Conservation (phyloP, 2,329 filamentous ascomycete species). For the Emergomyces orientalis region DNA sequence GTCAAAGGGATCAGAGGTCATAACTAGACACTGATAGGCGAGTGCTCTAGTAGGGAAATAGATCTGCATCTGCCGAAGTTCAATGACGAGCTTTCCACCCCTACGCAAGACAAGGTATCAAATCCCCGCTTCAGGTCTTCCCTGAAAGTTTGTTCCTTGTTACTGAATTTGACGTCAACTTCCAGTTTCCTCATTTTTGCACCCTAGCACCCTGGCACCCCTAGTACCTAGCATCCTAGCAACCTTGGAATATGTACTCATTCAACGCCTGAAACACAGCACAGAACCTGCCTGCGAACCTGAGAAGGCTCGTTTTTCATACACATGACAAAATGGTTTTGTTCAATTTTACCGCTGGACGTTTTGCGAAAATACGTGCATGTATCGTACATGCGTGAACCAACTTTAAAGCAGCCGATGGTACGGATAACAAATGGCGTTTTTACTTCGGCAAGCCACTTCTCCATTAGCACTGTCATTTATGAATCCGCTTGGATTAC, state of each 20-base stretch:
- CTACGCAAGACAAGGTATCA: neutral
- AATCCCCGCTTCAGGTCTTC: neutral
- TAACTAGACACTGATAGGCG: neutral
- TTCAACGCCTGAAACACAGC: too few species aligned
- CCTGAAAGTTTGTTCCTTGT: neutral
- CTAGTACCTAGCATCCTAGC: neutral
- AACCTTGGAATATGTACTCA: neutral
- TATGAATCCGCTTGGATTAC: neutral
- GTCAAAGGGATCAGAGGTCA: neutral
- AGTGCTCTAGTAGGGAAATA: neutral
- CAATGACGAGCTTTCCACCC: neutral
- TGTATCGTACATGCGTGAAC: neutral
- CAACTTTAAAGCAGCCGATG: neutral
- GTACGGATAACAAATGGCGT: neutral
- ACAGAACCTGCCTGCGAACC: neutral
- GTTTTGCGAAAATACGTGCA: neutral
- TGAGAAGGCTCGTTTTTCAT: neutral
- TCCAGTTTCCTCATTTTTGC: neutral
- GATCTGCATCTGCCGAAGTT: neutral
- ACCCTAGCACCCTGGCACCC: neutral
- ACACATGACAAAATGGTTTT: neutral
- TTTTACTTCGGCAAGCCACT: neutral
- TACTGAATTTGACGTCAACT: neutral
- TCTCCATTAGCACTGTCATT: neutral
- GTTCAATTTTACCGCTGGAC: neutral